These are phyloP conservation scores for Boletus rubroflammeus DNA, from an alignment of 768 basidiomycete species.

Conservation along the genomic window DNA sequence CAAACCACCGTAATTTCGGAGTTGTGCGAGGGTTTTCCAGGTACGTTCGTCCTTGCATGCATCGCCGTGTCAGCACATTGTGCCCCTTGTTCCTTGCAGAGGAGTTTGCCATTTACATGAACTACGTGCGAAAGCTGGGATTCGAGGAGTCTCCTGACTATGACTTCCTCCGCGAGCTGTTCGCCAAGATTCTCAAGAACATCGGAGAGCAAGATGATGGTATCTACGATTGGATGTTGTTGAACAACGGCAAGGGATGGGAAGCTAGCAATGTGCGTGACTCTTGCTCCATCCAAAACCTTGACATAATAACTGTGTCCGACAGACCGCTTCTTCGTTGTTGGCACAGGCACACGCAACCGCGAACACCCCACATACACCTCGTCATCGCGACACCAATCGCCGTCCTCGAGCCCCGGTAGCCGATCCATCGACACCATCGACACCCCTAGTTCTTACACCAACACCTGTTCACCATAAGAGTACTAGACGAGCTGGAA, in stretches of 20 bases:
- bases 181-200: constrained; percentile 87
- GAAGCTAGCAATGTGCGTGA: constrained; percentile 76
- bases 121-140: constrained; percentile 96
- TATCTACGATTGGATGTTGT: constrained; percentile 93
- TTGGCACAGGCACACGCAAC: constrained; percentile 54
- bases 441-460: constrained; percentile 58
- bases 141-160: constrained; percentile 98
- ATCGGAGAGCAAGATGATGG: constrained; percentile 87
- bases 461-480: constrained; percentile 69
- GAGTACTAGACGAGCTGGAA: constrained; percentile 45
- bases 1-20: constrained; percentile 90
- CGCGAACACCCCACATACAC: constrained; percentile 51
- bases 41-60: constrained; percentile 35
- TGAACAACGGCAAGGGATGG: constrained; percentile 95
- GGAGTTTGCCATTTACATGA: constrained; percentile 98
- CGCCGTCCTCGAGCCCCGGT: constrained; percentile 47
- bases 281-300: background rate
- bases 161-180: constrained; percentile 94
- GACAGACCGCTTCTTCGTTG: constrained; percentile 41
- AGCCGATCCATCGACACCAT: constrained; percentile 51
- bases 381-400: constrained; percentile 53
- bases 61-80: background rate
- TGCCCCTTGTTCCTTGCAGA: constrained; percentile 37
- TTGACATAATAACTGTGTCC: constrained; percentile 5
- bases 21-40: constrained; percentile 95